Evolutionary conservation across 2,329 filamentous ascomycete species (phyloP), one percentile per base, ranked within the genome.

Genomic region (Pyrenochaeta sp.): DNA sequence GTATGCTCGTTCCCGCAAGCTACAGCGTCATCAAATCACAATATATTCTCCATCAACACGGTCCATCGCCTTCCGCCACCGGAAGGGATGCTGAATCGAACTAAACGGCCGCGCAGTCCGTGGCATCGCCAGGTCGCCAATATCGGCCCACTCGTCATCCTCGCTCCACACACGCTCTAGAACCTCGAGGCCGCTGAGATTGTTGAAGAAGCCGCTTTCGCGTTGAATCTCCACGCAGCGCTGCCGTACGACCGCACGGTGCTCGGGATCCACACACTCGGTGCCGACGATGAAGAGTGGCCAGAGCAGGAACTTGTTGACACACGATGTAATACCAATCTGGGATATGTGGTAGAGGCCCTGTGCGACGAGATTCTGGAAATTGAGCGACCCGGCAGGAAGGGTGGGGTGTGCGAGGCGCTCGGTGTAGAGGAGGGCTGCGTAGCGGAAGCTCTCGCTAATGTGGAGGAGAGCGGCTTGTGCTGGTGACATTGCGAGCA

Each of bases 151-250:
- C 35, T 64, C 62, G 41, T 72, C 69, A 35, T 84, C 80, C 35
- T 79, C 81, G 9, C 78, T 77, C 92, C 93, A 96, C 11, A 96
- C 81, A 60, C 86, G 85, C 76, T 96, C 92, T 28, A 96, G 74
- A 3, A 96, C 84, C 61, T 94, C 89, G 18, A 96, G 79, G 6
- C 89, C 90, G 6, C 88, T 88, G 27, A 95, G 80, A 67, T 96
- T 96, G 73, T 96, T 96, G 78, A 91, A 89, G 73, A 96, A 96
- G 1, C 92, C 92, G 40, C 88, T 93, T 55, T 93, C 88, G 20
- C 85, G 83, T 78, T 93, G 91, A 55, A 96, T 93, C 64, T 93
- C 90, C 30, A 86, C 80, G 73, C 90, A 96, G 58, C 91, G 87
- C 55, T 84, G 80, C 39, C 91, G 84, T 38, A 96, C 87, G 45